A percentile compares a stretch with the other conserved stretches of the same genome.
These are phyloP conservation scores for Colletotrichum siamense DNA, from an alignment of 2,329 filamentous ascomycete genomes.

Conservation along the genomic window DNA sequence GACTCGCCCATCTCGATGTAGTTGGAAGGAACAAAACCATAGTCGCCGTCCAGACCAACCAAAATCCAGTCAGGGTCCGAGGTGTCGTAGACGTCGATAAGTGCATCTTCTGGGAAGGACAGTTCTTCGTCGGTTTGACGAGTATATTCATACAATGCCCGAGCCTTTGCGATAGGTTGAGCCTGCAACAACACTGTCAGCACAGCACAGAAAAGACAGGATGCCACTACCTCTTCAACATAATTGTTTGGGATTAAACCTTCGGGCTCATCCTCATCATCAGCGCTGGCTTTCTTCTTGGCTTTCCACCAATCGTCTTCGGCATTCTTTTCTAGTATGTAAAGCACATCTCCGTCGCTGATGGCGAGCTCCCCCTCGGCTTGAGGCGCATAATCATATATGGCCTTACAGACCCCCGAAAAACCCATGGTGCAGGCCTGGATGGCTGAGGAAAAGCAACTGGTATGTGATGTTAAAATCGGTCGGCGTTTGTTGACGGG, in stretches of 20 bases:
- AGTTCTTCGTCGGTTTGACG: constrained; percentile 97
- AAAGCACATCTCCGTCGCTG: constrained; percentile 85
- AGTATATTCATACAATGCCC: constrained; percentile 97
- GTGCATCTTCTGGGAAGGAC: constrained; percentile 89
- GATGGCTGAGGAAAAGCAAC: too few species aligned
- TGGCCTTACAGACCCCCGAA: constrained; percentile 84
- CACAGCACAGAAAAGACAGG: neutral
- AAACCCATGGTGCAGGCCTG: constrained; percentile 73
- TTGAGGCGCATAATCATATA: constrained; percentile 93
- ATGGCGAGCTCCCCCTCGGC: constrained; percentile 86
- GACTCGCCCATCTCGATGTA: constrained; percentile 80
- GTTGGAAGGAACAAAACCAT: constrained; percentile 93
- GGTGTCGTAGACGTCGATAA: constrained; percentile 84
- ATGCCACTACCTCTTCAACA: constrained; percentile 75
- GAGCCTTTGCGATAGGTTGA: constrained; percentile 68
- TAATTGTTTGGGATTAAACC: constrained; percentile 95
- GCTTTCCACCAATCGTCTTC: constrained; percentile 94
- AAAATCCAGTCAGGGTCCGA: constrained; percentile 97
- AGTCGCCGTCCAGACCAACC: constrained; percentile 83
- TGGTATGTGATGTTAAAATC: neutral
- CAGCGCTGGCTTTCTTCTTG: constrained; percentile 84
- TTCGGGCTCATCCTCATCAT: constrained; percentile 90
- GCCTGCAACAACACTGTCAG: constrained; percentile 45
- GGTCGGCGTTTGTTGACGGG: neutral
- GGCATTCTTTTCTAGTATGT: constrained; percentile 80